A percentile compares a stretch with the other conserved stretches of the same genome.
Conservation (phyloP, 2,329 filamentous ascomycete genomes). For the Akanthomyces dipterigenus region DNA sequence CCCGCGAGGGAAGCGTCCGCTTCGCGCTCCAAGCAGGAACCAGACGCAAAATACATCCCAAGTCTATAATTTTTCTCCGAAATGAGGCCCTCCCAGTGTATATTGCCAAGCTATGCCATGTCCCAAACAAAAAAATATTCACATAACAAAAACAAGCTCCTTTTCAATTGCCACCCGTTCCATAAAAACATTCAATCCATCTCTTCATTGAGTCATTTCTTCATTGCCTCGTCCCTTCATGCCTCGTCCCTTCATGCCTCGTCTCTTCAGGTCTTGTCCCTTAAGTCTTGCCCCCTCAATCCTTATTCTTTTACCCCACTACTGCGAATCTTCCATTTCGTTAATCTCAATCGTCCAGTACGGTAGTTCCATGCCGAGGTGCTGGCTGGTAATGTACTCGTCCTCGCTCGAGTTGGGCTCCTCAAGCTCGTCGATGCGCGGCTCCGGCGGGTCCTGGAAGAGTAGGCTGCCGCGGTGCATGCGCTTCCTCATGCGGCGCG, state of each 20-base stretch:
- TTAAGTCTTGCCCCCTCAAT: too few species aligned
- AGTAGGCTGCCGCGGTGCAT: slow-evolving; percentile 40
- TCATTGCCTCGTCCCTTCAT: too few species aligned
- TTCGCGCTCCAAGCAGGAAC: not conserved
- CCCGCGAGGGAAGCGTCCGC: not conserved
- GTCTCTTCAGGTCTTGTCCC: too few species aligned
- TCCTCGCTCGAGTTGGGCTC: slow-evolving; percentile 45
- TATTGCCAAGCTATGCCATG: not conserved
- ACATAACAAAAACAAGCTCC: too few species aligned
- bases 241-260: too few species aligned
- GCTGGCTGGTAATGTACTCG: slow-evolving; percentile 31
- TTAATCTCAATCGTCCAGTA: slow-evolving; percentile 45
- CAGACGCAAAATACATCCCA: not conserved
- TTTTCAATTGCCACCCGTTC: not conserved
- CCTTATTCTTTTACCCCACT: not conserved
- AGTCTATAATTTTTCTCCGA: not conserved
- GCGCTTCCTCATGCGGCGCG: slow-evolving; percentile 40
- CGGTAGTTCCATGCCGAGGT: slow-evolving; percentile 42
- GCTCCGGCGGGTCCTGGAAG: slow-evolving; percentile 43
- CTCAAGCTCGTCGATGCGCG: slow-evolving; percentile 47
- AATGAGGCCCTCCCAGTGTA: not conserved
- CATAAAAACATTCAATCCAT: not conserved
- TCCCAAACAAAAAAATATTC: not conserved
- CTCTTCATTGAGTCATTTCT: not conserved
- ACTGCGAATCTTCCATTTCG: slow-evolving; percentile 34